Evolutionary conservation across 1,139 yeast genomes (phyloP).

Genomic region (Pneumocystis murina): DNA sequence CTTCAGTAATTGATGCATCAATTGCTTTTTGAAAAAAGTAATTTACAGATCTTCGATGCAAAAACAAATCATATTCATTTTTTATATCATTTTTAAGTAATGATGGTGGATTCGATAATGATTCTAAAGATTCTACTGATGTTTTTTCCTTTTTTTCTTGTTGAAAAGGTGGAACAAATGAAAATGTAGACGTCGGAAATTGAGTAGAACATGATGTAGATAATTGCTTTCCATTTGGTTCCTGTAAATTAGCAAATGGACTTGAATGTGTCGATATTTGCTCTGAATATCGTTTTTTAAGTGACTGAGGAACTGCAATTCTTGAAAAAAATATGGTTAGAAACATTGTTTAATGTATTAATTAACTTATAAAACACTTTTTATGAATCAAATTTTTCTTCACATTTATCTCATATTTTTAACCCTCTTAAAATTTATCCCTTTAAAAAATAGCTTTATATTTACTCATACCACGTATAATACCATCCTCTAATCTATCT

Average conservation of each 20-base stretch:
- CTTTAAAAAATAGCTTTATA: neutral
- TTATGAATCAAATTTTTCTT: neutral
- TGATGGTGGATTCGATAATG: neutral
- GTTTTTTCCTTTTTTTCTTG: neutral
- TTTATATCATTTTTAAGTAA: neutral
- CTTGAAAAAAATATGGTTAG: neutral
- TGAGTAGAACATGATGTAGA: neutral
- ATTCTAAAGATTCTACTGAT: neutral
- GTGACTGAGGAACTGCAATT: neutral
- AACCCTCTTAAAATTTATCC: neutral
- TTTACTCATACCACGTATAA: neutral
- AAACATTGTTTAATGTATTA: neutral
- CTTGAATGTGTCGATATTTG: neutral
- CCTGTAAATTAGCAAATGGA: neutral
- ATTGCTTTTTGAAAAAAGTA: constrained; percentile 4
- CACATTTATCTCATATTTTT: neutral
- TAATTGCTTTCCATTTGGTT: neutral
- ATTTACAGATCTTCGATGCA: constrained; percentile 5
- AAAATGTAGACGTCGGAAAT: neutral
- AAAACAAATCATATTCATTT: constrained; percentile 3
- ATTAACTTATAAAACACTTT: neutral
- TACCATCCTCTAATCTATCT: neutral
- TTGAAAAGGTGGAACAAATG: neutral
- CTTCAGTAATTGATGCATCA: constrained; percentile 3
- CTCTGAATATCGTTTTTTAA: neutral